These are phyloP conservation scores for Phytophthora pinifolia DNA, from an alignment of 352 stramenopile species.

Conservation along the genomic window DNA sequence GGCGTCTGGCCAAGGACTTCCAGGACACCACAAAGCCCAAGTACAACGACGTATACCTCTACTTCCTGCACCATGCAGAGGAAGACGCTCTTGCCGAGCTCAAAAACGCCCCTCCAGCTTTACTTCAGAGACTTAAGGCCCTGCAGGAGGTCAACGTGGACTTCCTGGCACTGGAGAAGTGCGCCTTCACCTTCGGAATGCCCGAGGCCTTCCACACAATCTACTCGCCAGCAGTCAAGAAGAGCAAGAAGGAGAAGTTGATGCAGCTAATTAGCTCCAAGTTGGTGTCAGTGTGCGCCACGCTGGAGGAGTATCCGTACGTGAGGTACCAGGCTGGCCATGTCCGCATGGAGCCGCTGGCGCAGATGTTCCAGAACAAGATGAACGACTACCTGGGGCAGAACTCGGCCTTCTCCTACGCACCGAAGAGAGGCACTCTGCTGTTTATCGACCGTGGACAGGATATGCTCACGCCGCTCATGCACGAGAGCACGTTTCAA, in stretches of 20 bases:
- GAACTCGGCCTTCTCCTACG: conserved; percentile 92
- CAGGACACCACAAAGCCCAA: conserved; percentile 75
- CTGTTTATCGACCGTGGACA: conserved; percentile 94
- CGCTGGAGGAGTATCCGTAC: conserved; percentile 97
- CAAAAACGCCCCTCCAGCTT: conserved; percentile 66
- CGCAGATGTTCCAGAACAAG: conserved; percentile 92
- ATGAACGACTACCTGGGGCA: conserved; percentile 95
- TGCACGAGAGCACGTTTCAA: conserved; percentile 98
- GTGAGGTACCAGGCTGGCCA: conserved; percentile 90
- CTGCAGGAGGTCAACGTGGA: conserved; percentile 97
- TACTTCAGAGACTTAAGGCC: conserved; percentile 83
- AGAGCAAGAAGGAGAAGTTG: conserved; percentile 40
- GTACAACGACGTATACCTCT: conserved; percentile 94
- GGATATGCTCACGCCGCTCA: conserved; percentile 94
- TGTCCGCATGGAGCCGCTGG: conserved; percentile 85
- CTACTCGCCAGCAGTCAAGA: conserved; percentile 65
- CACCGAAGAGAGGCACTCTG: conserved; percentile 88
- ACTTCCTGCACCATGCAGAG: conserved; percentile 89
- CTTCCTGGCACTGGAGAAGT: conserved; percentile 94
- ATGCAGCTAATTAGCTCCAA: conserved; percentile 83
- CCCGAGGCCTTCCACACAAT: conserved; percentile 68
- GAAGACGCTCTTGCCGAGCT: conserved; percentile 85
- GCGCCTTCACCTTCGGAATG: conserved; percentile 95
- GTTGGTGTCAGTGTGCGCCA: conserved; percentile 96
- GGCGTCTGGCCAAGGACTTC: conserved; percentile 88